Evolutionary conservation across 352 stramenopile species (phyloP).

Genomic region (Phytophthora meadii): DNA sequence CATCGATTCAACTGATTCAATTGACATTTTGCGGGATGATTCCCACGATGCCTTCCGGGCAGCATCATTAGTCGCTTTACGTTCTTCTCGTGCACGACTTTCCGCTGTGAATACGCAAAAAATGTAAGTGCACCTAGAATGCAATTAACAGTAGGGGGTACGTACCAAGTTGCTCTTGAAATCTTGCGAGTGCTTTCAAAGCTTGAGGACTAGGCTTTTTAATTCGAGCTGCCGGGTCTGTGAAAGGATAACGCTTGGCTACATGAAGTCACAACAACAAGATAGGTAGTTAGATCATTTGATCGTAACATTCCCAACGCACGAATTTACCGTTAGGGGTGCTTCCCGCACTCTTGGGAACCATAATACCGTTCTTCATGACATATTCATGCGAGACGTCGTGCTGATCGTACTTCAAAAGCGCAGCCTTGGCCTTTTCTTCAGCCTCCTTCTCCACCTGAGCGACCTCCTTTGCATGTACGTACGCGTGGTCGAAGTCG

Average conservation of each 20-base stretch:
- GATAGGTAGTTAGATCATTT: not conserved
- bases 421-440: slow-evolving; percentile 59
- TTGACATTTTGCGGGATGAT: slow-evolving; percentile 38
- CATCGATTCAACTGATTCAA: slow-evolving; percentile 51
- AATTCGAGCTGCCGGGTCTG: slow-evolving; percentile 51
- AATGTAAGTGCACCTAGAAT: too few species aligned
- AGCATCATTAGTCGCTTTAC: slow-evolving; percentile 43
- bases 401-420: slow-evolving; percentile 65
- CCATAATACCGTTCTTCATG: slow-evolving; percentile 70
- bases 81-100: slow-evolving; percentile 40
- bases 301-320: not conserved
- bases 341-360: slow-evolving; percentile 35
- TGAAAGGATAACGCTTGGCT: slow-evolving; percentile 73
- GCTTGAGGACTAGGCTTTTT: slow-evolving; percentile 53
- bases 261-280: not conserved
- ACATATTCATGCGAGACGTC: slow-evolving; percentile 61
- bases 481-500: slow-evolving; percentile 60
- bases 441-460: slow-evolving; percentile 59
- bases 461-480: slow-evolving; percentile 60
- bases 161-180: slow-evolving; percentile 67
- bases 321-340: slow-evolving; percentile 25
- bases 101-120: slow-evolving; percentile 26
- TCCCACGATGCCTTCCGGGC: slow-evolving; percentile 47
- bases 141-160: not conserved
- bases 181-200: slow-evolving; percentile 56